Conservation (phyloP, 169 alveolate genomes). For the Eimeria praecox region DNA sequence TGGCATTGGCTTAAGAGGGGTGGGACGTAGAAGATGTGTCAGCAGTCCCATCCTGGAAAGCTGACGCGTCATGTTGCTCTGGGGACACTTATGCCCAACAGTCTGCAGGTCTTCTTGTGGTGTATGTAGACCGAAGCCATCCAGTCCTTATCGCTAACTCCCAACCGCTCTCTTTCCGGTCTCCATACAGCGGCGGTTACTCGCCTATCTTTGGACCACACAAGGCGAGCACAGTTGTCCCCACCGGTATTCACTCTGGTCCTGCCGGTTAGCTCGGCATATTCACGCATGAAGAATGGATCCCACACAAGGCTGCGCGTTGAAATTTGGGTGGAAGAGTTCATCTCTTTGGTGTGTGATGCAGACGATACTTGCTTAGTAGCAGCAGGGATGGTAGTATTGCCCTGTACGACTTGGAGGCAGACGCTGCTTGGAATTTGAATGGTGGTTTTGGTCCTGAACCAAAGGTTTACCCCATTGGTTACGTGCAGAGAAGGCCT, state of each 20-base stretch:
- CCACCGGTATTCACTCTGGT: background rate
- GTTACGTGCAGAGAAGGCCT: constrained; percentile 66
- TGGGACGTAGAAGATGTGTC: background rate
- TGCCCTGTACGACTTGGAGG: constrained; percentile 76
- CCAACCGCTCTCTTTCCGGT: constrained; percentile 25
- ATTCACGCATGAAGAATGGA: background rate
- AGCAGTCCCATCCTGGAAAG: background rate
- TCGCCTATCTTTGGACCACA: constrained; percentile 55
- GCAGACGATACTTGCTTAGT: constrained; percentile 76
- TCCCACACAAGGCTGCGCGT: background rate
- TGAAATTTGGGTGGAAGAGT: background rate
- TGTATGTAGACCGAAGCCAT: constrained; percentile 47
- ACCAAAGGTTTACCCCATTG: constrained; percentile 70
- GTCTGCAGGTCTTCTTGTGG: constrained; percentile 2
- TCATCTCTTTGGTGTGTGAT: background rate
- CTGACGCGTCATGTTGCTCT: background rate
- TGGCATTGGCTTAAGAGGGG: background rate
- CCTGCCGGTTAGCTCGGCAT: background rate
- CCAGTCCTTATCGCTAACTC: constrained; percentile 19
- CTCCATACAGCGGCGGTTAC: constrained; percentile 51
- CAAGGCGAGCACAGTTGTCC: constrained; percentile 26
- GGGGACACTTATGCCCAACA: background rate
- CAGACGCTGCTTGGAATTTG: constrained; percentile 54
- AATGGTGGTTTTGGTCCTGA: constrained; percentile 73
- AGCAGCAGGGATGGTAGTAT: constrained; percentile 79